A percentile compares a stretch with the other conserved stretches of the same genome.
Evolutionary conservation across 768 basidiomycete species (phyloP).

Genomic region (Pleurotus tuoliensis): DNA sequence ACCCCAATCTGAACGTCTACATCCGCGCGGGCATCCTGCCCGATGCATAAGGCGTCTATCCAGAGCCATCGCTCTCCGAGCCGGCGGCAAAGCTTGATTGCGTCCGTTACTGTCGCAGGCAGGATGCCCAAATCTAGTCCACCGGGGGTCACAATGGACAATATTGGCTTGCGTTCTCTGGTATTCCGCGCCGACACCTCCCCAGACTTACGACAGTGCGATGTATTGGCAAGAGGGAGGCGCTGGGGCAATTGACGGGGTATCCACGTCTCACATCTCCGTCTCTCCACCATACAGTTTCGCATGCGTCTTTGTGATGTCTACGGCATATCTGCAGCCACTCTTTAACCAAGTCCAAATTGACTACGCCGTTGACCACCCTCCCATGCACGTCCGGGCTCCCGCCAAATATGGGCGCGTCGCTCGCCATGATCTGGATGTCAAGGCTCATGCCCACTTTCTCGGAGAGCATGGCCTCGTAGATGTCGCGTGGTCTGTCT

Average conservation of each 20-base stretch:
- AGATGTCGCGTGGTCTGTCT: neutral
- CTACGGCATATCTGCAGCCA: neutral
- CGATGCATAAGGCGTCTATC: neutral
- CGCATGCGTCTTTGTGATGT: neutral
- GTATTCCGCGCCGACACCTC: neutral
- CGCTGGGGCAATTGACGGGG: neutral
- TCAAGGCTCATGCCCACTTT: neutral
- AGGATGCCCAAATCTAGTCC: neutral
- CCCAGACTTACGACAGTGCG: conserved; percentile 5
- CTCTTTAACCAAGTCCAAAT: neutral
- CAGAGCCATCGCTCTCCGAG: neutral
- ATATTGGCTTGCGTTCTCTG: neutral
- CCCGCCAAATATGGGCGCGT: neutral
- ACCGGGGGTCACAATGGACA: neutral
- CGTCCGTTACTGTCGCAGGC: neutral
- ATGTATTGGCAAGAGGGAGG: neutral
- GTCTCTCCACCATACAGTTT: conserved; percentile 1
- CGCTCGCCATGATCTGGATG: conserved; percentile 1
- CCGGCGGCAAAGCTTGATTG: neutral
- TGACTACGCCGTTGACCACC: neutral
- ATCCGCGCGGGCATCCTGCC: neutral
- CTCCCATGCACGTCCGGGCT: conserved; percentile 1
- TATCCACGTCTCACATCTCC: neutral
- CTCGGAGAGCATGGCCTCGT: neutral
- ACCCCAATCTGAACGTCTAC: neutral